phyloP scores from a whole-genome alignment of 73 alveolate genomes.

The Blepharisma japonicum region DNA sequence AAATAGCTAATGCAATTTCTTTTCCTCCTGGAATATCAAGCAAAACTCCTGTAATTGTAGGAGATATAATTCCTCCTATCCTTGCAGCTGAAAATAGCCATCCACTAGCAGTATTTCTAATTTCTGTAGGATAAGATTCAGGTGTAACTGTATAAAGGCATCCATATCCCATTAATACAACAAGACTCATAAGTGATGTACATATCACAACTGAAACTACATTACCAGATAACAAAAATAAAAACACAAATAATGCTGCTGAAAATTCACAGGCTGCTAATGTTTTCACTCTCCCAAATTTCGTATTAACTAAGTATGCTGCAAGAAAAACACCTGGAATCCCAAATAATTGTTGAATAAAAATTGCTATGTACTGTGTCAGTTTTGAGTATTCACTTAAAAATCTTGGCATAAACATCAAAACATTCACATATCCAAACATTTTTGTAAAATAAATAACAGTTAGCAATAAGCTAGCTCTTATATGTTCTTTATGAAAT shows the following conservation, averaged over 20 bases:
- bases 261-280: background rate
- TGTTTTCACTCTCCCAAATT: slow-evolving; percentile 2
- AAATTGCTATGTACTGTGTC: background rate
- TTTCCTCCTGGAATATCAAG: background rate
- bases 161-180: background rate
- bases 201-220: background rate
- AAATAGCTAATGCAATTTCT: no score
- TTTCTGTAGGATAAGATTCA: slow-evolving; percentile 16
- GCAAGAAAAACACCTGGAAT: slow-evolving; percentile 21
- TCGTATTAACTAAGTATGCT: background rate
- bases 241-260: background rate
- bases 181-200: background rate
- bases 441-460: no score
- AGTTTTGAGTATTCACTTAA: no score
- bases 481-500: no score
- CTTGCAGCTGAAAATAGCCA: background rate
- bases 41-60: background rate
- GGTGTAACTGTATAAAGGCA: background rate
- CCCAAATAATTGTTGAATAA: slow-evolving; percentile 9
- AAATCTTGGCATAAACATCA: no score
- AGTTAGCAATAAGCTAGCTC: no score
- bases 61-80: slow-evolving; percentile 11
- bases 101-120: background rate
- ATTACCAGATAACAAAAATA: background rate
- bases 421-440: no score